Conservation (phyloP, 352 stramenopile genomes). For the Globisporangium solare region DNA sequence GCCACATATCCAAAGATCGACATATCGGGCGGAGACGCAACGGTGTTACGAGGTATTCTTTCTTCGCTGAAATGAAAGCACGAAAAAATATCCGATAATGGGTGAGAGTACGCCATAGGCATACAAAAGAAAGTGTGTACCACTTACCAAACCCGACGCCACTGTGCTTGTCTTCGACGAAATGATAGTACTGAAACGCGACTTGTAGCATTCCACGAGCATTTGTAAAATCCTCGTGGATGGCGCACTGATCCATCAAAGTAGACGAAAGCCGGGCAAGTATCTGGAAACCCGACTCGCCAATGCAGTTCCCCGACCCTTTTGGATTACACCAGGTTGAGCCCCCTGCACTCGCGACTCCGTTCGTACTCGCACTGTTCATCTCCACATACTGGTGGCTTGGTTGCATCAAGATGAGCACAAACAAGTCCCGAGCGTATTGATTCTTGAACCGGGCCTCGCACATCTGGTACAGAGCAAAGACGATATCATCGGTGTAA, state of each 20-base stretch:
- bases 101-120: not conserved
- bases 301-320: conserved; percentile 77
- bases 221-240: conserved; percentile 81
- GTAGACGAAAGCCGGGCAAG: conserved; percentile 46
- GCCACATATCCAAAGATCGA: conserved; percentile 78
- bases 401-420: conserved; percentile 85
- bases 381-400: conserved; percentile 69
- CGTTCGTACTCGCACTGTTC: conserved; percentile 18
- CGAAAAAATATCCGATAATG: not conserved
- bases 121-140: not conserved
- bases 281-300: conserved; percentile 58
- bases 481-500: conserved; percentile 2
- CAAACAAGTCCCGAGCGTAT: conserved; percentile 74
- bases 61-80: conserved; percentile 60
- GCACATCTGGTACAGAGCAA: conserved; percentile 32
- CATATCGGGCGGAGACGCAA: conserved; percentile 65
- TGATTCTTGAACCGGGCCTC: conserved; percentile 59
- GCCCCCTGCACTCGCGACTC: conserved; percentile 16
- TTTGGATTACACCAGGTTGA: conserved; percentile 78
- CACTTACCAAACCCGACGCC: conserved; percentile 66
- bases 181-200: conserved; percentile 73
- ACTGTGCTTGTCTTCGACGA: conserved; percentile 72
- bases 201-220: conserved; percentile 77
- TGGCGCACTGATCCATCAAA: conserved; percentile 69
- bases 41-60: conserved; percentile 71